Evolutionary conservation across 2,329 filamentous ascomycete genomes (phyloP).

Genomic region (Phoma sp.): DNA sequence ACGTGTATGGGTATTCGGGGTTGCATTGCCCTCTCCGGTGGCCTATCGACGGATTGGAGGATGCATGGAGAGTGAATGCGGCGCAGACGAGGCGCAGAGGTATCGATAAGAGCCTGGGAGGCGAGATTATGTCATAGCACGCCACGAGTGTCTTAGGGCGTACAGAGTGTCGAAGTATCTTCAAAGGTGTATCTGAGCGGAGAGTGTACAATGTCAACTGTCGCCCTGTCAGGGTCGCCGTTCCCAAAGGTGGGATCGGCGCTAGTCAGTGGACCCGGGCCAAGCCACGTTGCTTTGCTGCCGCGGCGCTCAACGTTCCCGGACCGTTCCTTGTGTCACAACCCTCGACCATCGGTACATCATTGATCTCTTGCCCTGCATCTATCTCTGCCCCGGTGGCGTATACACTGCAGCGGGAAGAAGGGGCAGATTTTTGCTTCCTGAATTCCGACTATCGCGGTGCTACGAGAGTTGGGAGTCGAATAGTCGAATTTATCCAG

Average conservation of each 20-base stretch:
- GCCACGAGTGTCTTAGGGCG: not conserved
- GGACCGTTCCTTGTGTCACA: not conserved
- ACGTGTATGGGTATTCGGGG: slow-evolving; percentile 67
- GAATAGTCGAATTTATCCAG: too few species aligned
- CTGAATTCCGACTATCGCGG: too few species aligned
- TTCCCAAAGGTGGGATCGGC: slow-evolving; percentile 3
- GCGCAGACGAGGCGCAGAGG: slow-evolving; percentile 27
- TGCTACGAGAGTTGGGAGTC: not conserved
- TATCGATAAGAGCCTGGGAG: slow-evolving; percentile 13
- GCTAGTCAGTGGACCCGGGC: slow-evolving; percentile 11
- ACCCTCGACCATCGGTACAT: not conserved
- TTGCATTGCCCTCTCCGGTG: slow-evolving; percentile 47
- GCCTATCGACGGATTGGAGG: slow-evolving; percentile 26
- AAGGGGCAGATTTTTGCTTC: too few species aligned
- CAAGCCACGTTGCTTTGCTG: slow-evolving; percentile 6
- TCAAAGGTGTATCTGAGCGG: not conserved
- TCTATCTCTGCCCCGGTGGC: not conserved
- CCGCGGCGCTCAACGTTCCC: not conserved
- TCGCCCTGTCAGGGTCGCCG: not conserved
- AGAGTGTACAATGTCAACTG: not conserved
- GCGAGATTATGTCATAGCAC: slow-evolving; percentile 13
- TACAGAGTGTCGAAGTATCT: not conserved
- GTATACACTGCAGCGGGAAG: not conserved
- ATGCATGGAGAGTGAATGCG: slow-evolving; percentile 25
- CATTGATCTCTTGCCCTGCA: not conserved